A percentile compares a stretch with the other conserved stretches of the same genome.
Evolutionary conservation across 2,329 filamentous ascomycete species (phyloP).

Genomic region (Bipolaris gigantea): DNA sequence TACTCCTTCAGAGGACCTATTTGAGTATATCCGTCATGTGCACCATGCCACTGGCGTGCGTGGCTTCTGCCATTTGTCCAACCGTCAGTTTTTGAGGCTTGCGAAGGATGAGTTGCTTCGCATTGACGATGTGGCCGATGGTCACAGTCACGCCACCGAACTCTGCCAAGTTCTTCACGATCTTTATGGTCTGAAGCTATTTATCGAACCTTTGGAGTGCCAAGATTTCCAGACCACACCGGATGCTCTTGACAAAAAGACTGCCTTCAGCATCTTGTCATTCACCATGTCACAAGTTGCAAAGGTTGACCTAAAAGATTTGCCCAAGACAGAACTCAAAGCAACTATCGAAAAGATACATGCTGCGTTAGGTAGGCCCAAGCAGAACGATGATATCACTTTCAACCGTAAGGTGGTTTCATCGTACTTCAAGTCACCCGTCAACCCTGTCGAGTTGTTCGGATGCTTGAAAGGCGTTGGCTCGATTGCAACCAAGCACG

Average conservation of each 20-base stretch:
- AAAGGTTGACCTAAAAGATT: constrained; percentile 84
- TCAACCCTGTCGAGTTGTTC: constrained; percentile 80
- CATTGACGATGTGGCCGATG: constrained; percentile 74
- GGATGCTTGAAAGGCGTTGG: constrained; percentile 78
- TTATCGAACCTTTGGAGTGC: constrained; percentile 39
- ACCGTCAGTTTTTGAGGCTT: constrained; percentile 86
- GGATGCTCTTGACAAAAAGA: constrained; percentile 75
- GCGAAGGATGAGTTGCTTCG: constrained; percentile 83
- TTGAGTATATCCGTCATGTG: constrained; percentile 77
- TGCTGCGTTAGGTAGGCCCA: constrained; percentile 75
- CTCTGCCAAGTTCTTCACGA: constrained; percentile 66
- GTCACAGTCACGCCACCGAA: constrained; percentile 68
- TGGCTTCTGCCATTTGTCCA: constrained; percentile 80
- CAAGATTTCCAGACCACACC: constrained; percentile 73
- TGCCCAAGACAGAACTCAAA: constrained; percentile 89
- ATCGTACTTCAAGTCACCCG: constrained; percentile 77
- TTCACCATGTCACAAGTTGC: constrained; percentile 80
- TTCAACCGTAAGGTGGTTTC: constrained; percentile 85
- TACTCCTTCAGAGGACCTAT: constrained; percentile 69
- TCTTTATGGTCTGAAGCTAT: constrained; percentile 44
- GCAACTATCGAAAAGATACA: constrained; percentile 92
- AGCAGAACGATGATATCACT: constrained; percentile 76
- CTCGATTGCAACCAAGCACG: constrained; percentile 44
- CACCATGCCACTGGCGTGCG: constrained; percentile 84
- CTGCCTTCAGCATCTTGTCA: constrained; percentile 79